Conservation (phyloP, 1,284 basidiomycete species). For the Ustilago vetiveriae region DNA sequence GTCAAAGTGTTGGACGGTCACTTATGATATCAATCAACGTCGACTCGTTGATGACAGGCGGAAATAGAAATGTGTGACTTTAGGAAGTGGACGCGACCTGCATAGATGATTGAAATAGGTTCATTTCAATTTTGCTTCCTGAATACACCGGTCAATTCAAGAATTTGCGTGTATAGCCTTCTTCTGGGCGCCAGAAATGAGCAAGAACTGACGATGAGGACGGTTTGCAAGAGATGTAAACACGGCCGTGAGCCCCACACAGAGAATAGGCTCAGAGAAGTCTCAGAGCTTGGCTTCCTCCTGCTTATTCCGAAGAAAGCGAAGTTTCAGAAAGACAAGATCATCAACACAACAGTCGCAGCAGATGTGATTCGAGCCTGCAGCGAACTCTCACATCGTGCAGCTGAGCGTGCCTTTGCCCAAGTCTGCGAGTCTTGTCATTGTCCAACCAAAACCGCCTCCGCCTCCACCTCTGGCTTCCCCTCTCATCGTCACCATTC, state of each 20-base stretch:
- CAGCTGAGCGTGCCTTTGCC: too few species aligned
- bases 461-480: slow-evolving; percentile 3
- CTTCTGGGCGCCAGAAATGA: slow-evolving; percentile 1
- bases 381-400: too few species aligned
- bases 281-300: slow-evolving; percentile 24
- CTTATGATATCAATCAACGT: too few species aligned
- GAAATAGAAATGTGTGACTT: neutral
- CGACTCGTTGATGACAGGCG: neutral
- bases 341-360: neutral
- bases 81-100: neutral
- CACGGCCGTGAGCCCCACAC: too few species aligned
- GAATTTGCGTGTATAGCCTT: too few species aligned
- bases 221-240: too few species aligned
- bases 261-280: neutral
- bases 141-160: neutral
- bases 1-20: too few species aligned
- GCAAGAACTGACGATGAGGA: too few species aligned
- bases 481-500: neutral
- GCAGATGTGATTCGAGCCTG: neutral
- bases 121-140: neutral
- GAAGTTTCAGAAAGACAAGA: neutral
- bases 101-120: neutral
- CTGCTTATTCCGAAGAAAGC: slow-evolving; percentile 23
- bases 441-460: neutral
- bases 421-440: too few species aligned